Evolutionary conservation across 306 rosid species (phyloP).

Genomic region (Albizia julibrissin): DNA sequence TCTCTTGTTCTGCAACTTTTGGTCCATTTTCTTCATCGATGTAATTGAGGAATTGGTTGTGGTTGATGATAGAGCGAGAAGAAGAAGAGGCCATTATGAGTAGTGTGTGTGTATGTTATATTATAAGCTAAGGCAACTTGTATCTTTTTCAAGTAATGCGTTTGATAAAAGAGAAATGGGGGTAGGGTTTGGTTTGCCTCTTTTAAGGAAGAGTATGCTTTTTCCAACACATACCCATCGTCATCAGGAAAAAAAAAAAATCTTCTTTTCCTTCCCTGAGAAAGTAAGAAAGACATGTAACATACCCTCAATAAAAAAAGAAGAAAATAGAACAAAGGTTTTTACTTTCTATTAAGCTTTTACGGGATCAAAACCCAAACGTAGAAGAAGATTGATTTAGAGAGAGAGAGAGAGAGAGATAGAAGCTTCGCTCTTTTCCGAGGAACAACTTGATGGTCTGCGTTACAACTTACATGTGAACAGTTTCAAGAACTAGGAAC

Average conservation of each 20-base stretch:
- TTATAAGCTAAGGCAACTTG: conserved; percentile 23
- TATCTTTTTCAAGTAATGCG: conserved; percentile 34
- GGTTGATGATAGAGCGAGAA: conserved; percentile 29
- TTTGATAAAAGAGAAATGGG: conserved; percentile 32
- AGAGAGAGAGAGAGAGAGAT: background rate
- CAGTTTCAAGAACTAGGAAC: conserved; percentile 27
- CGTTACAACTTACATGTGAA: conserved; percentile 35
- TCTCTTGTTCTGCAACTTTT: conserved; percentile 9
- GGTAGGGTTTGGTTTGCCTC: conserved; percentile 37
- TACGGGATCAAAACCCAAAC: background rate
- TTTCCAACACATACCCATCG: conserved; percentile 21
- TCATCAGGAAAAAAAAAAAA: background rate
- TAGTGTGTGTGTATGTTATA: background rate
- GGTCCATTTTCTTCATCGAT: background rate
- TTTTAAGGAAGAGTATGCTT: conserved; percentile 44
- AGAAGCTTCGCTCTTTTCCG: conserved; percentile 51
- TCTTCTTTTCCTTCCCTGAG: background rate
- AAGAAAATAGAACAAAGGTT: background rate
- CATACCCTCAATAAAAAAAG: background rate
- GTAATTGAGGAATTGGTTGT: conserved; percentile 28
- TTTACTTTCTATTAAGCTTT: background rate
- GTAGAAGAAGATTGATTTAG: background rate
- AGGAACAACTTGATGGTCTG: conserved; percentile 38
- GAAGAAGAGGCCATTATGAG: conserved; percentile 50
- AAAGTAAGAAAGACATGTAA: background rate